Base-by-base conservation (phyloP, 345 rosid species). In the Jatropha curcas region DNA sequence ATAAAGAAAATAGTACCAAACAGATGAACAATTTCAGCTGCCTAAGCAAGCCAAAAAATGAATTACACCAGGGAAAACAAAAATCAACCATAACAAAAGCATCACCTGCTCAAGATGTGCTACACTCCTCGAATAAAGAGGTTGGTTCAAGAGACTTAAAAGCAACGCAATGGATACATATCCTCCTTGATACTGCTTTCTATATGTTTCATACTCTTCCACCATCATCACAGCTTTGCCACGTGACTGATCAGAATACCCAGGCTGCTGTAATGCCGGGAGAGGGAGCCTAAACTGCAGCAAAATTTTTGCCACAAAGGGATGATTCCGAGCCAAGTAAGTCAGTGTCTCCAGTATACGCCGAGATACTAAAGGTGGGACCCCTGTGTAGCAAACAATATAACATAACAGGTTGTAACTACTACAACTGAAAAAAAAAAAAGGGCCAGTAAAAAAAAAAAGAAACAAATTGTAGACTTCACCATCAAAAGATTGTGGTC, bases 71-170 rank as follows among this genome's bases (percentile, higher is more conserved):
- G 28, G 39, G 37, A 60, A 46, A 62, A 34, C 27, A 9, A 65
- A 46, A 20, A 34, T 55, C 73, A 61, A 39, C 16, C 14, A 27
- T 24, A 7, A 41, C 5, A 30, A 72, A 67, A 35, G n/a, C 60
- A 61, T 68, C 70, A 92, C 98, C 98, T 90, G 98, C 80, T 94
- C 98, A 72, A 94, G 97, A 84, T 92, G 98, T 55, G 97, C 95
- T 68, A 94, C 77, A 68, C 98, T 94, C 86, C 98, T 90, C 82
- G 88, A 70, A 77, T 94, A 94, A 57, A 94, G 91, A 59, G 98
- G 95, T 77, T 92, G 97, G 76, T 86, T 90, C 82, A 94, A 81
- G 83, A 94, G 97, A 82, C 92, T 86, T 79, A 94, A 81, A 69
- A 94, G 98, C 83, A 92, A 74, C 28, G 86, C 88, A 61, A 94